Evolutionary conservation across 345 rosid species (phyloP), one percentile per base, ranked within the genome.

Genomic region (Euphorbia tirucalli): DNA sequence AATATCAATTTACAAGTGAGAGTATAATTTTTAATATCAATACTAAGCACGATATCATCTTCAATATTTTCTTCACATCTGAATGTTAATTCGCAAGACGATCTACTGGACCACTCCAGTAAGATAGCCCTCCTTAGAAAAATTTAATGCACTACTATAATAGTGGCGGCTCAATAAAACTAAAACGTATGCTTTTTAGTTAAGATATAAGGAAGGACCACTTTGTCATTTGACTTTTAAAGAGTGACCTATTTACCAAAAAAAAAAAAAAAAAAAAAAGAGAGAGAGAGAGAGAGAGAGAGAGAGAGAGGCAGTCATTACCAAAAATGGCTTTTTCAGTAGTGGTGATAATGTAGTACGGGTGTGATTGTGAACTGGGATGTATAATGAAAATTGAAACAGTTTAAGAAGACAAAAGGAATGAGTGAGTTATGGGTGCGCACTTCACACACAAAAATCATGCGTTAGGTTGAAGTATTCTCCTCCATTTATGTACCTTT

Each of bases 371-470:
- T 59, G 37, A 59, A 59, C 19, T 59, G 63, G 30, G 35, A 28
- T 5, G 19, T 25, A 59, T 46, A 46, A 46, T 46, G 52, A 46
- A 46, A 46, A 46, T 6, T 46, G 52, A 46, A 46, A 46, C 52
- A 21, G 16, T 30, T 56, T 15, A 52, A 55, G 28, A 49, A 21
- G 31, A 15, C 41, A 65, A 44, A 69, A 24, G 67, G 11, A 68
- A 76, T 63, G 70, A 72, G 75, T 68, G 77, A 82, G 32, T 59
- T 71, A 56, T 64, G 66, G 70, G 73, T 80, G 81, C 79, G 59
- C 72, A 35, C 52, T 22, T 21, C 56, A 37, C 1, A 32, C n/a
- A 21, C 21, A 24, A 22, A 54, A 52, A 39, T 64, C 68, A 71
- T 65, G 85, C 82, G 61, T 77, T 74, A 37, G 57, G 72, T 70